Evolutionary conservation across 441 rosid species (phyloP).

Genomic region (Euphorbia schlechtendalii): DNA sequence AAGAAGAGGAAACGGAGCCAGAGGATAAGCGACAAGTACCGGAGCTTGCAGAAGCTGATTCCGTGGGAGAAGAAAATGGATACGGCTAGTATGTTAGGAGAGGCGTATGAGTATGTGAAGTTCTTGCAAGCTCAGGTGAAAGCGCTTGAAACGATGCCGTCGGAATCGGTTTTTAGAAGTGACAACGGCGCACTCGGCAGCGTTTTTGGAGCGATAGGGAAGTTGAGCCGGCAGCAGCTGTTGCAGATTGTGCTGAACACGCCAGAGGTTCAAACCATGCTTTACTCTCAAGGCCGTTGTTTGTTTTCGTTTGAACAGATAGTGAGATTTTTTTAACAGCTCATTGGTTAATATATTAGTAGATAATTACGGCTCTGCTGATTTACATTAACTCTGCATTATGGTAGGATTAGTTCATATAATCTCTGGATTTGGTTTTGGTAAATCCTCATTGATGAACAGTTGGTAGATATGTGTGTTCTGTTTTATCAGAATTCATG

Average conservation of each 20-base stretch:
- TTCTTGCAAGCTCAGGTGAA: slow-evolving; percentile 68
- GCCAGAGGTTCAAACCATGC: slow-evolving; percentile 33
- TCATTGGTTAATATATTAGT: background rate
- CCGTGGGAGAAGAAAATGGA: slow-evolving; percentile 70
- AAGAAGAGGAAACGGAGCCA: slow-evolving; percentile 38
- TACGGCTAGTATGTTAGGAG: slow-evolving; percentile 62
- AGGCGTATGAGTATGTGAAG: slow-evolving; percentile 63
- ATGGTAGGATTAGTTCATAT: no score
- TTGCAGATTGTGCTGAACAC: slow-evolving; percentile 46
- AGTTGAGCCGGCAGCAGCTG: slow-evolving; percentile 46
- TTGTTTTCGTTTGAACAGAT: slow-evolving; percentile 36
- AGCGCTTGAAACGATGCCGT: slow-evolving; percentile 49
- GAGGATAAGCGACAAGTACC: slow-evolving; percentile 56
- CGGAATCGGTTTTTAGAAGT: slow-evolving; percentile 18
- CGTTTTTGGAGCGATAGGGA: slow-evolving; percentile 19
- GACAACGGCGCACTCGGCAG: background rate
- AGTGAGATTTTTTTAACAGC: slow-evolving; percentile 12
- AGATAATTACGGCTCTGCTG: background rate
- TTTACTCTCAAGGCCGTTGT: slow-evolving; percentile 36
- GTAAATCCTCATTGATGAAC: no score
- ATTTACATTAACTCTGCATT: background rate
- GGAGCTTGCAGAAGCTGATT: slow-evolving; percentile 57
- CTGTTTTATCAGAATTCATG: no score
- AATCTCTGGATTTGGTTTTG: no score
- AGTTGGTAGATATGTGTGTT: no score